Percentiles rank a stretch among this genome's conserved stretches.
These are phyloP conservation scores for Oryza glumipatula DNA, from an alignment of 176 grass and related monocot species.

Conservation along the genomic window DNA sequence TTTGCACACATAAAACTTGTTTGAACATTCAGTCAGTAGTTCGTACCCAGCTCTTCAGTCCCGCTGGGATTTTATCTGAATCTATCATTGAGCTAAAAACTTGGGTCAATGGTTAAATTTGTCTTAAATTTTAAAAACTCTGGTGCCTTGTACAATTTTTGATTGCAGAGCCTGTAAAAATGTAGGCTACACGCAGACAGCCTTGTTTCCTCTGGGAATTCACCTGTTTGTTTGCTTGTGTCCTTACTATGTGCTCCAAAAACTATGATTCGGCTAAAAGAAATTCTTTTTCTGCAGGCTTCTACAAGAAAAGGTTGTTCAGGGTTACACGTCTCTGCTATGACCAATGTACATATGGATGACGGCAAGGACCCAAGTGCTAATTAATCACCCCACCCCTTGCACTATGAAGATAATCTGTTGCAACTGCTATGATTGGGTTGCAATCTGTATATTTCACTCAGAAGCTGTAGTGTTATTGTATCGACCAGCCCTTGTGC, in stretches of 20 bases:
- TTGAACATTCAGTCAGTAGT: background rate
- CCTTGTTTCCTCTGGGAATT: background rate
- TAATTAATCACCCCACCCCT: conserved; percentile 3
- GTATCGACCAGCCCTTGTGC: conserved; percentile 24
- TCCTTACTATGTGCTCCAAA: background rate
- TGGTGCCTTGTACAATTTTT: background rate
- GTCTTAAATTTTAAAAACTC: background rate
- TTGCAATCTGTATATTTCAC: conserved; percentile 41
- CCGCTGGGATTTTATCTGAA: background rate
- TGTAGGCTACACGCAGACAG: background rate
- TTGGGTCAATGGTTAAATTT: background rate
- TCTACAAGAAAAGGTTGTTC: conserved; percentile 8
- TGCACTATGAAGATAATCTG: conserved; percentile 22
- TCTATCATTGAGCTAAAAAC: background rate
- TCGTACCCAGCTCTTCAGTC: background rate
- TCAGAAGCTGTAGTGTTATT: conserved; percentile 29
- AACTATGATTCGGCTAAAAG: conserved; percentile 21
- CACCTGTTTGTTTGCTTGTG: background rate
- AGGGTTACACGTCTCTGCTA: conserved; percentile 21
- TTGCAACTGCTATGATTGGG: background rate
- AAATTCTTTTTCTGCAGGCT: conserved; percentile 34
- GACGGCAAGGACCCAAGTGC: conserved; percentile 18
- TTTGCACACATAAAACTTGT: background rate
- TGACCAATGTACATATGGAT: conserved; percentile 41
- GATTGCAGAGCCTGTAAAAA: background rate